phyloP scores from a whole-genome alignment of 2,329 filamentous ascomycete species.

The Aspergillus brasiliensis region DNA sequence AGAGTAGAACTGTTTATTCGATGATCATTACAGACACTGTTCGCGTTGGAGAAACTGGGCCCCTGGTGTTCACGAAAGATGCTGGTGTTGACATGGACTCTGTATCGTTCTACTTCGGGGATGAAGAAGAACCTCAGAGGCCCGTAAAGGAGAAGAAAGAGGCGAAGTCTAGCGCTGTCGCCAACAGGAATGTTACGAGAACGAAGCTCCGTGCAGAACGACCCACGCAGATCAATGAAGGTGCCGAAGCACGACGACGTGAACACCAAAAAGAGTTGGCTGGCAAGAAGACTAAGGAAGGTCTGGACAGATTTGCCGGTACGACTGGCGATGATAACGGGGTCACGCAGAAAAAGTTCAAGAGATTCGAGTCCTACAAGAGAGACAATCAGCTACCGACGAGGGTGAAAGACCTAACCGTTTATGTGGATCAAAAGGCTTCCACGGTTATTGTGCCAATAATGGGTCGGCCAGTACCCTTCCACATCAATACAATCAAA shows the following conservation, averaged over 20 bases:
- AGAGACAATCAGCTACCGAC: conserved; percentile 89
- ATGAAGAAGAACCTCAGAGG: conserved; percentile 80
- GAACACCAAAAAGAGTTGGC: conserved; percentile 92
- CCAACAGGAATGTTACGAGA: conserved; percentile 92
- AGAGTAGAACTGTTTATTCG: conserved; percentile 85
- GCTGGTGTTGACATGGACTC: conserved; percentile 89
- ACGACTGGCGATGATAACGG: conserved; percentile 83
- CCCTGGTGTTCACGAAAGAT: conserved; percentile 89
- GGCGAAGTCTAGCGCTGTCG: conserved; percentile 78
- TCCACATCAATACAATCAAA: conserved; percentile 98
- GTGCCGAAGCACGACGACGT: conserved; percentile 80
- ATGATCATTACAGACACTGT: conserved; percentile 91
- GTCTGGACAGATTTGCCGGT: conserved; percentile 81
- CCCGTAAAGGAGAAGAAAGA: conserved; percentile 83
- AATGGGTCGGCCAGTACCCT: conserved; percentile 95
- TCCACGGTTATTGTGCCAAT: conserved; percentile 89
- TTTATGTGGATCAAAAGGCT: conserved; percentile 89
- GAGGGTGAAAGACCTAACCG: conserved; percentile 79
- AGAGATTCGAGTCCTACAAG: conserved; percentile 98
- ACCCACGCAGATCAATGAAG: conserved; percentile 83
- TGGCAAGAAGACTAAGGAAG: conserved; percentile 84
- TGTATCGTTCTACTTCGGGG: conserved; percentile 98
- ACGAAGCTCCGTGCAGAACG: conserved; percentile 90
- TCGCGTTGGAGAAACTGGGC: conserved; percentile 68
- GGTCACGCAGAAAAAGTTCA: conserved; percentile 95